A percentile compares a stretch with the other conserved stretches of the same genome.
These are phyloP conservation scores for Wickerhamiella spandovensis DNA, from an alignment of 805 yeast genomes.

Conservation along the genomic window DNA sequence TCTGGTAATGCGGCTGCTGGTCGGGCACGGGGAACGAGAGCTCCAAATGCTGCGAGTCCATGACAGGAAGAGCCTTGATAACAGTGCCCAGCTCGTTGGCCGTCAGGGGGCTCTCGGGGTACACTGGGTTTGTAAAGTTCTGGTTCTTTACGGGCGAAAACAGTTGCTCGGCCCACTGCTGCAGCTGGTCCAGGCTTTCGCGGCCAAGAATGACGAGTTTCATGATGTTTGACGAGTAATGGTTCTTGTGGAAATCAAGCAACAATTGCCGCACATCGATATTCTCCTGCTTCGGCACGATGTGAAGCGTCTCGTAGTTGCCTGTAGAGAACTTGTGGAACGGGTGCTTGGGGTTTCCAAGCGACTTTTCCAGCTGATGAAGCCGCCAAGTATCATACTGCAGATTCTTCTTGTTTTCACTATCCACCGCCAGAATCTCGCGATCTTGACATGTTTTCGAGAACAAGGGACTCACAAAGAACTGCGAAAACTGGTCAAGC, in stretches of 20 bases:
- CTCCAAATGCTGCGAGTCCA: slow-evolving; percentile 58
- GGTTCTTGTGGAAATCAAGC: slow-evolving; percentile 53
- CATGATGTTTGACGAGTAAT: slow-evolving; percentile 83
- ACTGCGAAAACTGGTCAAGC: slow-evolving; percentile 82
- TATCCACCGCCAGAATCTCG: slow-evolving; percentile 88
- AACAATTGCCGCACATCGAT: slow-evolving; percentile 71
- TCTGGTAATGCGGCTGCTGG: slow-evolving; percentile 49
- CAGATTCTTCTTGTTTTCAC: slow-evolving; percentile 87
- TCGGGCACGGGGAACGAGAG: slow-evolving; percentile 66
- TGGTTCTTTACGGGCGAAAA: slow-evolving; percentile 43
- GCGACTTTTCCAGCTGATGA: slow-evolving; percentile 66
- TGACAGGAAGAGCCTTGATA: slow-evolving; percentile 65
- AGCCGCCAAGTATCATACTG: slow-evolving; percentile 85
- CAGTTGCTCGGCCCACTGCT: slow-evolving; percentile 52
- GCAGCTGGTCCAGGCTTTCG: slow-evolving; percentile 58
- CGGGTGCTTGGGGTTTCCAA: slow-evolving; percentile 67
- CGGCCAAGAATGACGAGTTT: slow-evolving; percentile 73
- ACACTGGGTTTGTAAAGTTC: slow-evolving; percentile 34
- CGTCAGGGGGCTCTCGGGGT: slow-evolving; percentile 36
- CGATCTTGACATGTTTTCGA: slow-evolving; percentile 64
- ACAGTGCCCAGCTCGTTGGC: slow-evolving; percentile 37
- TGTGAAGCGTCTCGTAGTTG: slow-evolving; percentile 59
- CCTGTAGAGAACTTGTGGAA: slow-evolving; percentile 86
- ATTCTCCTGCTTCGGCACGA: slow-evolving; percentile 44
- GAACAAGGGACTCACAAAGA: slow-evolving; percentile 77